Evolutionary conservation across 371 early-diverging fungal genomes (phyloP), one percentile per base, ranked within the genome.

Genomic region (Apophysomyces variabilis): DNA sequence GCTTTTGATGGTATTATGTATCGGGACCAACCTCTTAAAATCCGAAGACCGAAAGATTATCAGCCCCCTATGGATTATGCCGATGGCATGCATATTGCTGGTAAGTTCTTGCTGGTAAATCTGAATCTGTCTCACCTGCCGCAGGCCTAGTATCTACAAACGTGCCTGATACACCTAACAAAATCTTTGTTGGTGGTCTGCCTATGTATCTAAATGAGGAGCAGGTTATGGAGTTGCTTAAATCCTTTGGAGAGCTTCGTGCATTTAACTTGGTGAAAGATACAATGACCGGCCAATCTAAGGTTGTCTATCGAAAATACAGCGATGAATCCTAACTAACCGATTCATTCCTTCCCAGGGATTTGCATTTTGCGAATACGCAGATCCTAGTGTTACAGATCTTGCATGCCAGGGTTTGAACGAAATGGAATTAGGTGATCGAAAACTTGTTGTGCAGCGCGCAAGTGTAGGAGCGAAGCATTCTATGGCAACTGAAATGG

Each of bases 281-380:
- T 66, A 78, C 81, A 16, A 73, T 79, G 16, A 92, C 92, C 1
- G 91, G 92, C 3, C 72, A 87, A 46, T 96, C 96, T 44, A 95
- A 95, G 86, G 91, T 91, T 41, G 41, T 37, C 32, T 5, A 26
- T 39, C 36, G n/a, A 56, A 56, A 26, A 18, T 18, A 56, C 2
- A 32, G 50, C 32, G 18, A 16, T 6, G 2, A 5, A 13, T 43
- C 1, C 7, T 18, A 47, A 8, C 41, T 41, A 47, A 47, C 18
- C n/a, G 47, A 12, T 43, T 43, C 1, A 13, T 45, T 60, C 13
- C 5, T 16, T 36, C 14, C 8, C 71, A 93, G 89, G 99, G 99
- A 0, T 97, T 93, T 80, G 99, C 98, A 0, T 97, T 98, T 67
- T 96, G 96, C 77, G 99, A 98, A 77, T 99, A 95, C 70, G 84